Percentiles rank a stretch among this genome's conserved stretches.
These are phyloP conservation scores for Arctium minus DNA, from an alignment of 129 eudicot genomes.

Conservation along the genomic window DNA sequence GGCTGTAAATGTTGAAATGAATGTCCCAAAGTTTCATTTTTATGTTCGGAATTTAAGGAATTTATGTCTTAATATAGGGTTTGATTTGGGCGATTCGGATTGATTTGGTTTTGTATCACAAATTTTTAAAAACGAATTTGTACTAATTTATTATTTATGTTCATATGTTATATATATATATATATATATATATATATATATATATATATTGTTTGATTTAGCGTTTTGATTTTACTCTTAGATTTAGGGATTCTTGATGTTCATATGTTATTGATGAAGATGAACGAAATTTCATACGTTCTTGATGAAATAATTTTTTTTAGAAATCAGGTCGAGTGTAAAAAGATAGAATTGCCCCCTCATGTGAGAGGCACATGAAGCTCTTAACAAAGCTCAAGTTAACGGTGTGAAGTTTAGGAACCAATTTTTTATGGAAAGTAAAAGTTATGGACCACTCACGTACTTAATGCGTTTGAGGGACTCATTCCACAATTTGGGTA, in stretches of 20 bases:
- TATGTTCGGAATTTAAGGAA: background rate
- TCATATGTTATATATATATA: background rate
- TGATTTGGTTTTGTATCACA: background rate
- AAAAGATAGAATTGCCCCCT: background rate
- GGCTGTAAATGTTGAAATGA: background rate
- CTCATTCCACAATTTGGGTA: background rate
- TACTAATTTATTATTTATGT: background rate
- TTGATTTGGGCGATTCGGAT: too few relatives aligned
- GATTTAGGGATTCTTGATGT: background rate
- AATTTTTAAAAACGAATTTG: too few relatives aligned
- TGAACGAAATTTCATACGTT: too few relatives aligned
- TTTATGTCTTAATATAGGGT: background rate
- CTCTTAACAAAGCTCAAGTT: background rate
- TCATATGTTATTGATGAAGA: background rate
- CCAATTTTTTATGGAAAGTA: too few relatives aligned
- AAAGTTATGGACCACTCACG: background rate
- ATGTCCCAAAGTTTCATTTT: background rate
- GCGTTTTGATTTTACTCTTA: background rate
- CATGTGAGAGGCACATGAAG: too few relatives aligned
- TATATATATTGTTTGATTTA: background rate
- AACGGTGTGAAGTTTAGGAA: background rate
- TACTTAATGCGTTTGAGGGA: background rate
- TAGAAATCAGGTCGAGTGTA: background rate
- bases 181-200: too few relatives aligned
- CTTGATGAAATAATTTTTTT: background rate